phyloP scores from a whole-genome alignment of 345 rosid genomes.

The Gossypium sturtianum region DNA sequence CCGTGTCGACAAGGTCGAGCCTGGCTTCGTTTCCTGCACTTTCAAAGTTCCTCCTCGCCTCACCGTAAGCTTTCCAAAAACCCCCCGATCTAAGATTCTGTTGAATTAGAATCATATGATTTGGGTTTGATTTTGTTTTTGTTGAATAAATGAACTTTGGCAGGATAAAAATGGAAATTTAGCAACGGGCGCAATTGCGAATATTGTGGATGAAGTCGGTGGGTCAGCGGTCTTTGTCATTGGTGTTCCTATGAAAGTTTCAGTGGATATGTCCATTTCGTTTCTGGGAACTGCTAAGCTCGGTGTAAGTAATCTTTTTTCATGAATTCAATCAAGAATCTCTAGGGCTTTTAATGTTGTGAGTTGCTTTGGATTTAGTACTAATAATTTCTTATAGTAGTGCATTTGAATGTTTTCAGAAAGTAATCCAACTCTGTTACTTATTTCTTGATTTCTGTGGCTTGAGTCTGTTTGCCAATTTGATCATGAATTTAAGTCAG shows the following conservation, averaged over 20 bases:
- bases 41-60: slow-evolving; percentile 88
- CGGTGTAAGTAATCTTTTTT: slow-evolving; percentile 33
- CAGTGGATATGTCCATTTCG: slow-evolving; percentile 86
- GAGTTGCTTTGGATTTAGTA: background rate
- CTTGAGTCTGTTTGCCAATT: background rate
- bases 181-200: slow-evolving; percentile 75
- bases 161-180: slow-evolving; percentile 75
- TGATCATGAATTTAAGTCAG: background rate
- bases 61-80: slow-evolving; percentile 35
- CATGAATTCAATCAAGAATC: background rate
- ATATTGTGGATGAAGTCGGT: slow-evolving; percentile 89
- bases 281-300: slow-evolving; percentile 62
- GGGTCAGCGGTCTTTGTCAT: slow-evolving; percentile 51
- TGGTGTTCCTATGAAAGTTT: slow-evolving; percentile 63
- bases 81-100: slow-evolving; percentile 9
- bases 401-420: background rate
- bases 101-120: background rate
- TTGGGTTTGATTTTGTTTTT: background rate
- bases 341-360: background rate
- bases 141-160: slow-evolving; percentile 9
- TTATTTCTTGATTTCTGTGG: background rate
- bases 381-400: background rate
- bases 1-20: slow-evolving; percentile 66
- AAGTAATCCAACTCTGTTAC: background rate
- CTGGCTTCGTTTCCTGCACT: slow-evolving; percentile 61